A percentile compares a stretch with the other conserved stretches of the same genome.
These are phyloP conservation scores for Lanmaoa rubissima DNA, from an alignment of 768 basidiomycete genomes.

Conservation along the genomic window DNA sequence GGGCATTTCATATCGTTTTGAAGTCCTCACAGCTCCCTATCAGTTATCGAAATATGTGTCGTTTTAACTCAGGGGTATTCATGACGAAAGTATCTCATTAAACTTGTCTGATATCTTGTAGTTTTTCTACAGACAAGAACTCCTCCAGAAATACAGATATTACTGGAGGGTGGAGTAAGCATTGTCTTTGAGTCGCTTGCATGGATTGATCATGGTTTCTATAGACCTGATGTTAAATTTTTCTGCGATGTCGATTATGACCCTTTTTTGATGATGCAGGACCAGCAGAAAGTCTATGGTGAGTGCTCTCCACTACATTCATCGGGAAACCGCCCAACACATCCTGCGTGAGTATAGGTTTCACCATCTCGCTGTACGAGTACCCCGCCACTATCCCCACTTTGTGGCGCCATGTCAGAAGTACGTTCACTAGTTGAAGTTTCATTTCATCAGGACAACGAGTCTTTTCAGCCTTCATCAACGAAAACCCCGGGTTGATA, in stretches of 20 bases:
- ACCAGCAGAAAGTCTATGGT: slow-evolving; percentile 83
- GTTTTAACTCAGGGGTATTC: slow-evolving; percentile 84
- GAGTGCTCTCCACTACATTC: not conserved
- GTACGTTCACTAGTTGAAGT: slow-evolving; percentile 33
- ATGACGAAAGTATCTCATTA: not conserved
- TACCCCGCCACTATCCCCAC: slow-evolving; percentile 79
- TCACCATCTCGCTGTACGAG: slow-evolving; percentile 77
- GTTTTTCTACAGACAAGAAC: slow-evolving; percentile 83
- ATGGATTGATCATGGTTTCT: slow-evolving; percentile 8
- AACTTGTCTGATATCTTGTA: slow-evolving; percentile 26
- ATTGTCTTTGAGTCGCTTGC: not conserved
- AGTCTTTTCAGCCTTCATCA: slow-evolving; percentile 59
- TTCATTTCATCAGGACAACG: not conserved
- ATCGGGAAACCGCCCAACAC: slow-evolving; percentile 25
- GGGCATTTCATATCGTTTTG: not conserved
- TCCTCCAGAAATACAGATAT: slow-evolving; percentile 74
- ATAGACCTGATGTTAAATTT: slow-evolving; percentile 71
- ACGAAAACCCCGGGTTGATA: slow-evolving; percentile 58
- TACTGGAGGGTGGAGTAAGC: slow-evolving; percentile 91
- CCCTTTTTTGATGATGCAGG: slow-evolving; percentile 80
- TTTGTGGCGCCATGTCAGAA: slow-evolving; percentile 73
- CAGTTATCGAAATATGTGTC: slow-evolving; percentile 93
- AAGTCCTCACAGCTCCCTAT: slow-evolving; percentile 6
- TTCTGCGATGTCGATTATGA: slow-evolving; percentile 81
- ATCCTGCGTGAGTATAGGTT: slow-evolving; percentile 43